Evolutionary conservation across 768 basidiomycete genomes (phyloP).

Genomic region (Lenzites betulinus): DNA sequence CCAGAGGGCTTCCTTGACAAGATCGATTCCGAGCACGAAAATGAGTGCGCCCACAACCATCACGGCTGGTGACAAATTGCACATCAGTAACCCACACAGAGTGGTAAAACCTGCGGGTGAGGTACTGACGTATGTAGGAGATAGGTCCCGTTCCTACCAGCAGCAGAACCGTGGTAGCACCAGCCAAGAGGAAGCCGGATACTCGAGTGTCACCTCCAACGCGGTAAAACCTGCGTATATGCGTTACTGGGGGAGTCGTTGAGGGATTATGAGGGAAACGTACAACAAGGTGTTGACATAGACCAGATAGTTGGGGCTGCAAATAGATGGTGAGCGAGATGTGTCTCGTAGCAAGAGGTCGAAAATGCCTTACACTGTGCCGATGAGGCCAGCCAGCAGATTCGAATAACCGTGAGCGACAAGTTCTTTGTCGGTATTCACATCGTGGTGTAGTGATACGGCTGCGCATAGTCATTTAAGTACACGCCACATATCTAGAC

Average conservation of each 20-base stretch:
- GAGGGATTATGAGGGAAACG: conserved; percentile 25
- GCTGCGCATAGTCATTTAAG: conserved; percentile 41
- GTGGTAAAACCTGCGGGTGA: neutral
- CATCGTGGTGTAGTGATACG: conserved; percentile 85
- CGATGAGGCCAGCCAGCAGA: conserved; percentile 73
- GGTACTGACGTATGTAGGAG: conserved; percentile 78
- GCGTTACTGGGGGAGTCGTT: neutral
- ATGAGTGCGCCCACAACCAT: conserved; percentile 92
- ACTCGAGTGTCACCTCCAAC: conserved; percentile 87
- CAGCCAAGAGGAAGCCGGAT: conserved; percentile 83
- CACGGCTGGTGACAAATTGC: conserved; percentile 55
- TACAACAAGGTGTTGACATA: conserved; percentile 86
- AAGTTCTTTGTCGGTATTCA: conserved; percentile 91
- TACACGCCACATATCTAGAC: neutral
- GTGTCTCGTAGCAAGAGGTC: no score
- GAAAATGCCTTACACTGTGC: conserved; percentile 69
- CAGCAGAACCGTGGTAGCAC: conserved; percentile 69
- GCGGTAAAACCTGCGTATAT: conserved; percentile 71
- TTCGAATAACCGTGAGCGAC: conserved; percentile 94
- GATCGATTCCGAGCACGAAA: conserved; percentile 91
- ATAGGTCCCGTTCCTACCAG: conserved; percentile 88
- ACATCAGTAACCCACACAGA: no score
- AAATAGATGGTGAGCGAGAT: conserved; percentile 27
- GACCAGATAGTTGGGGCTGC: conserved; percentile 80
- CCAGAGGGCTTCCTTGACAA: conserved; percentile 95